These are phyloP conservation scores for Atalantia buxifolia DNA, from an alignment of 345 rosid genomes.

Conservation along the genomic window DNA sequence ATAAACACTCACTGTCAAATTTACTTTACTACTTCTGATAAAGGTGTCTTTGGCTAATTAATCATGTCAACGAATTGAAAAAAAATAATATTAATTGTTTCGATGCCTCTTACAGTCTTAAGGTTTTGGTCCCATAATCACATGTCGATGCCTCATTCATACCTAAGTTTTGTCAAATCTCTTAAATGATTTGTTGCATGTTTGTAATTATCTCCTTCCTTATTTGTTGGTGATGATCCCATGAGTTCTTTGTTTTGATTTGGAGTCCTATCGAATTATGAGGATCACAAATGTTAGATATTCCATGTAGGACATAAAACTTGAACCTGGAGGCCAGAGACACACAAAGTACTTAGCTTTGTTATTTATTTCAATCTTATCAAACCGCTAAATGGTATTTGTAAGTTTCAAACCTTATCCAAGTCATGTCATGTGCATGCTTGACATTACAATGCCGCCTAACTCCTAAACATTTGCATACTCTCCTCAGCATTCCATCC, in stretches of 20 bases:
- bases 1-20: neutral
- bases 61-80: no score
- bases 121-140: no score
- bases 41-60: no score
- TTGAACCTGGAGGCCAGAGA: neutral
- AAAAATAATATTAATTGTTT: no score
- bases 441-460: conserved; percentile 3
- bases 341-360: neutral
- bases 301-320: neutral
- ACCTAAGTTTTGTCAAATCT: no score
- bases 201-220: no score
- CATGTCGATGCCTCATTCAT: no score
- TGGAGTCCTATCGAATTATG: neutral
- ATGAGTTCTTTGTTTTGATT: no score
- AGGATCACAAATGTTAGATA: neutral
- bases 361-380: neutral
- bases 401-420: conserved; percentile 1
- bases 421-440: neutral
- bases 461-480: conserved; percentile 4
- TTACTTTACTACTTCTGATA: no score
- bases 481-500: neutral
- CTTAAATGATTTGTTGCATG: no score
- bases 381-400: neutral
- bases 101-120: no score
- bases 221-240: no score